Percentiles rank a stretch among this genome's conserved stretches.
These are phyloP conservation scores for Hyphopichia wangnamkhiaoensis DNA, from an alignment of 1,139 yeast species.

Conservation along the genomic window DNA sequence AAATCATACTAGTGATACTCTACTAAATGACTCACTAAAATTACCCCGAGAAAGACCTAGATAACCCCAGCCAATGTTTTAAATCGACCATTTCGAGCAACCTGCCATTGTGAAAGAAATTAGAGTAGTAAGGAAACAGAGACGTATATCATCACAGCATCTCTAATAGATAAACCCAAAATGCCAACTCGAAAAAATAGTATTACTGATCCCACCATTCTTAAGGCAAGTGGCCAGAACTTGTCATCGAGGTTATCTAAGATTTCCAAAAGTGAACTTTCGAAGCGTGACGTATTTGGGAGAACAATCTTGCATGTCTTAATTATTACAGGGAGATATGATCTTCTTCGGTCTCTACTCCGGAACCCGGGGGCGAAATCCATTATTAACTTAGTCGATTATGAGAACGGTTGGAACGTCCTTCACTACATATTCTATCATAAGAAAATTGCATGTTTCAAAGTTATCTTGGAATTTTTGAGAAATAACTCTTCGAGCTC, in stretches of 20 bases:
- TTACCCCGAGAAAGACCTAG: too few species aligned
- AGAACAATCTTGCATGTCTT: conserved; percentile 65
- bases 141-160: too few species aligned
- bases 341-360: conserved; percentile 47
- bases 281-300: conserved; percentile 70
- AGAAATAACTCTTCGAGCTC: conserved; percentile 13
- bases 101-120: too few species aligned
- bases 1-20: too few species aligned
- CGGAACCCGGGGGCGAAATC: conserved; percentile 42
- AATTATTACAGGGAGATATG: conserved; percentile 52
- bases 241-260: conserved; percentile 22
- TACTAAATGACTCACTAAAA: too few species aligned
- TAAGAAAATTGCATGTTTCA: conserved; percentile 61
- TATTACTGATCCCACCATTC: neutral
- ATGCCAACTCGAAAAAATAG: neutral
- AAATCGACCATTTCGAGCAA: too few species aligned
- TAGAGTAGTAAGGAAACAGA: too few species aligned
- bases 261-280: conserved; percentile 43
- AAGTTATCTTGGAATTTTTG: conserved; percentile 43
- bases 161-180: too few species aligned
- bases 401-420: conserved; percentile 83
- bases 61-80: too few species aligned
- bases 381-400: conserved; percentile 52
- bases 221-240: neutral
- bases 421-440: conserved; percentile 67